A percentile compares a stretch with the other conserved stretches of the same genome.
Conservation (phyloP, 306 rosid species). For the Quercus engelmannii region DNA sequence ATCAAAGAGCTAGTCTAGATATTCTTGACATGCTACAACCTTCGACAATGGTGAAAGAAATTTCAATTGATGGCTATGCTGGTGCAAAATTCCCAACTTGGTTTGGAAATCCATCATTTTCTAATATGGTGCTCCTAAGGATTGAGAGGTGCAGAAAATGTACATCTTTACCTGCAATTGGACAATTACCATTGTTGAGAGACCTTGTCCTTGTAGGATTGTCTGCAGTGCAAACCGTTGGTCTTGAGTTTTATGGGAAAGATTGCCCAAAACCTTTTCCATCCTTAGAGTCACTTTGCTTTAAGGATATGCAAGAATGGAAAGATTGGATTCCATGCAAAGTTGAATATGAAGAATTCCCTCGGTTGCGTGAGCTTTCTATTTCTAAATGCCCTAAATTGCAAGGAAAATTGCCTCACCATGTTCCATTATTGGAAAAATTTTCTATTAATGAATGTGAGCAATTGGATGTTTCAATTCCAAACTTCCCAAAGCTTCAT, state of each 20-base stretch:
- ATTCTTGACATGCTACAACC: neutral
- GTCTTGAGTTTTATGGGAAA: neutral
- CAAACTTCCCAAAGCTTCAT: no score
- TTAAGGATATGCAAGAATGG: neutral
- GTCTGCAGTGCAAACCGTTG: neutral
- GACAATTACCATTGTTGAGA: neutral
- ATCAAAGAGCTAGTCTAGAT: fast-evolving
- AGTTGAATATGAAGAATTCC: neutral
- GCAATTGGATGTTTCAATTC: no score
- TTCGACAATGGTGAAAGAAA: neutral
- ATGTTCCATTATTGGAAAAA: neutral
- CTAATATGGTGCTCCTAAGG: neutral
- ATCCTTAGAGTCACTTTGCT: neutral
- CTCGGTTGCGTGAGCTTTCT: neutral
- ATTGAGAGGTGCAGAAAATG: neutral
- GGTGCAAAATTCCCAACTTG: neutral
- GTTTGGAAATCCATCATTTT: neutral
- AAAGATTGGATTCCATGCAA: neutral
- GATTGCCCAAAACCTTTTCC: neutral
- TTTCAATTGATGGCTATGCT: neutral
- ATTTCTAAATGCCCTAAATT: neutral
- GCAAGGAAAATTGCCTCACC: neutral
- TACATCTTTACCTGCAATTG: neutral
- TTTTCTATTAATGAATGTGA: no score
- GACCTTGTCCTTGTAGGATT: neutral